Conservation (phyloP, 2,329 filamentous ascomycete species). For the Pseudogymnoascus sp. region DNA sequence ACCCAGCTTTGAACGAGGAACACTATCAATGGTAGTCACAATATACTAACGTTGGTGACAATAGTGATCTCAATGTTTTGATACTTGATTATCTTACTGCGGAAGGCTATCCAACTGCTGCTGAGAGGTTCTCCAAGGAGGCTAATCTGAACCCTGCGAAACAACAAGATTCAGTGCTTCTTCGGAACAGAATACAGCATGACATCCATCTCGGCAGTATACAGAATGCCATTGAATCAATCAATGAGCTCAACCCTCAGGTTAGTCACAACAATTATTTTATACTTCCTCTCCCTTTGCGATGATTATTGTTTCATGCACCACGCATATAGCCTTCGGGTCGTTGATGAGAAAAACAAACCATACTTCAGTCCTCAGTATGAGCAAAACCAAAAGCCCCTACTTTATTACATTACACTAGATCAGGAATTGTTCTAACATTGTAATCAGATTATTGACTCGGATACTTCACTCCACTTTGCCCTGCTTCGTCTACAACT, state of each 20-base stretch:
- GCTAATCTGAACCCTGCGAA: slow-evolving; percentile 75
- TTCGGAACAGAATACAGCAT: slow-evolving; percentile 75
- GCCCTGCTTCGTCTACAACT: slow-evolving; percentile 82
- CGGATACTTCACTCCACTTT: slow-evolving; percentile 78
- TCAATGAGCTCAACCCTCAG: slow-evolving; percentile 87
- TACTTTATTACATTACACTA: slow-evolving; percentile 15
- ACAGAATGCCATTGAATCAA: slow-evolving; percentile 71
- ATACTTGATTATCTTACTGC: slow-evolving; percentile 96
- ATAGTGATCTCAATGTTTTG: slow-evolving; percentile 87
- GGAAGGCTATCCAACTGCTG: slow-evolving; percentile 88
- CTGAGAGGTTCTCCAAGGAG: slow-evolving; percentile 87
- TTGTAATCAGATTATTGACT: slow-evolving; percentile 69
- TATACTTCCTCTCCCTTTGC: slow-evolving; percentile 34
- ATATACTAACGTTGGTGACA: slow-evolving; percentile 7
- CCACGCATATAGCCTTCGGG: slow-evolving; percentile 92
- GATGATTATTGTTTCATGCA: slow-evolving; percentile 99
- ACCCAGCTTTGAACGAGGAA: neutral
- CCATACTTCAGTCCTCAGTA: slow-evolving; percentile 77
- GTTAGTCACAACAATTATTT: slow-evolving; percentile 48
- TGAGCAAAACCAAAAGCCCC: slow-evolving; percentile 48
- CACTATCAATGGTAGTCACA: neutral
- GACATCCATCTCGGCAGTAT: slow-evolving; percentile 83
- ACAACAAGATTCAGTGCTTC: slow-evolving; percentile 64
- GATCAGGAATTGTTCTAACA: slow-evolving; percentile 15
- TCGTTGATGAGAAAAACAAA: slow-evolving; percentile 81